These are phyloP conservation scores for Colletotrichum nymphaeae DNA, from an alignment of 2,329 filamentous ascomycete genomes.

Conservation along the genomic window DNA sequence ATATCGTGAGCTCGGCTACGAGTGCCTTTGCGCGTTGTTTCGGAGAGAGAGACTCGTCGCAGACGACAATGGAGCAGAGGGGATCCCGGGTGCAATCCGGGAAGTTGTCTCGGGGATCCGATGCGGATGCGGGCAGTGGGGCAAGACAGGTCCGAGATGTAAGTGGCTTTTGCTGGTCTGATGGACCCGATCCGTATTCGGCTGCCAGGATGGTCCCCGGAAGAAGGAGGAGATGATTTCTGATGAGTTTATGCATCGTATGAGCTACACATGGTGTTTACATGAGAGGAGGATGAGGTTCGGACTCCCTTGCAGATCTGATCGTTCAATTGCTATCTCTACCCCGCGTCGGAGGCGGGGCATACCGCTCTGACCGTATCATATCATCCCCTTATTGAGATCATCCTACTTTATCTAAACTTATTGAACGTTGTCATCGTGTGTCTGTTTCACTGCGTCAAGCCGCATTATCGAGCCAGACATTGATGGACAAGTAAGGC, in stretches of 20 bases:
- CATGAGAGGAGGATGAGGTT: not conserved
- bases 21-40: slow-evolving; percentile 58
- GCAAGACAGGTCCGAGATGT: slow-evolving; percentile 9
- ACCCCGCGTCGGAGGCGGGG: slow-evolving; percentile 12
- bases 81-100: slow-evolving; percentile 43
- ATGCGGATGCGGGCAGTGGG: not conserved
- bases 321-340: not conserved
- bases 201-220: not conserved
- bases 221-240: not conserved
- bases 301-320: not conserved
- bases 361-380: not conserved
- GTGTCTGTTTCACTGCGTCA: too few relatives aligned
- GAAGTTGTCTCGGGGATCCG: slow-evolving; percentile 3
- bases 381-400: not conserved
- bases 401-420: not conserved
- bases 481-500: too few relatives aligned
- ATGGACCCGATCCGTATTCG: not conserved
- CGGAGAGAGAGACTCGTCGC: slow-evolving; percentile 54
- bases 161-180: slow-evolving; percentile 7
- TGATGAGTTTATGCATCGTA: not conserved
- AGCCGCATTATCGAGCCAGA: too few relatives aligned
- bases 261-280: not conserved
- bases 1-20: slow-evolving; percentile 60
- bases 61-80: slow-evolving; percentile 52
- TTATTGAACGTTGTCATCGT: not conserved